Conservation (phyloP, 2,329 filamentous ascomycete genomes). For the Ascochyta lentis region DNA sequence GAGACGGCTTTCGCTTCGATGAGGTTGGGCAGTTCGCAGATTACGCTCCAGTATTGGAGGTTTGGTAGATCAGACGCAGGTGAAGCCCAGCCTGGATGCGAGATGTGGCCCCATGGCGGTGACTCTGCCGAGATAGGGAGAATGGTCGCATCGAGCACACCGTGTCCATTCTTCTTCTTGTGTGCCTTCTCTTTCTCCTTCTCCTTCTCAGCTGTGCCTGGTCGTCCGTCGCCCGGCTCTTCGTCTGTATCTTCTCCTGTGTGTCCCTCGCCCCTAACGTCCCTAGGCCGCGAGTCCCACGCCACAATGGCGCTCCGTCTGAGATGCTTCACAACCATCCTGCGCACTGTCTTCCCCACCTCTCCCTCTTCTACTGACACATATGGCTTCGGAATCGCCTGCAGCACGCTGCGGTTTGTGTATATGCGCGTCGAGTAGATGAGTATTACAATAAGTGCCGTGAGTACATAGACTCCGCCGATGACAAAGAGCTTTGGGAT, state of each 20-base stretch:
- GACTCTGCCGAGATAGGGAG: constrained; percentile 51
- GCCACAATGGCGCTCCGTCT: constrained; percentile 80
- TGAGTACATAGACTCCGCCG: constrained; percentile 75
- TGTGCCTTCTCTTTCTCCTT: constrained; percentile 39
- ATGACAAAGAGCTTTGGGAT: constrained; percentile 85
- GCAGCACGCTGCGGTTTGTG: constrained; percentile 79
- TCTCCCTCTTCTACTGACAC: constrained; percentile 87
- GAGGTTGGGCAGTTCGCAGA: constrained; percentile 84
- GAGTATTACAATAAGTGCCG: constrained; percentile 71
- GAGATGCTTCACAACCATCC: constrained; percentile 75
- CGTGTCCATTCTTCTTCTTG: constrained; percentile 35
- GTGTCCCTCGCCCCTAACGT: constrained; percentile 56
- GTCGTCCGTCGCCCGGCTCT: constrained; percentile 22
- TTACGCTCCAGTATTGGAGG: constrained; percentile 81
- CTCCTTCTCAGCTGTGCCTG: constrained; percentile 33
- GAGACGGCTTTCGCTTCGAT: constrained; percentile 94
- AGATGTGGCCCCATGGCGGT: constrained; percentile 80
- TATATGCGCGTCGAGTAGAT: constrained; percentile 87
- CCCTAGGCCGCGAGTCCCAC: constrained; percentile 75
- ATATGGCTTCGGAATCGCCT: constrained; percentile 84
- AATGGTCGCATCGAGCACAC: constrained; percentile 36
- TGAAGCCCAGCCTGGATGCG: constrained; percentile 88
- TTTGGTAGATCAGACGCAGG: constrained; percentile 79
- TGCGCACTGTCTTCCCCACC: constrained; percentile 74
- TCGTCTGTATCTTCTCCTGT: constrained; percentile 27